A percentile compares a stretch with the other conserved stretches of the same genome.
phyloP scores from a whole-genome alignment of 1,139 yeast species.

The Hyphopichia khmerensis region DNA sequence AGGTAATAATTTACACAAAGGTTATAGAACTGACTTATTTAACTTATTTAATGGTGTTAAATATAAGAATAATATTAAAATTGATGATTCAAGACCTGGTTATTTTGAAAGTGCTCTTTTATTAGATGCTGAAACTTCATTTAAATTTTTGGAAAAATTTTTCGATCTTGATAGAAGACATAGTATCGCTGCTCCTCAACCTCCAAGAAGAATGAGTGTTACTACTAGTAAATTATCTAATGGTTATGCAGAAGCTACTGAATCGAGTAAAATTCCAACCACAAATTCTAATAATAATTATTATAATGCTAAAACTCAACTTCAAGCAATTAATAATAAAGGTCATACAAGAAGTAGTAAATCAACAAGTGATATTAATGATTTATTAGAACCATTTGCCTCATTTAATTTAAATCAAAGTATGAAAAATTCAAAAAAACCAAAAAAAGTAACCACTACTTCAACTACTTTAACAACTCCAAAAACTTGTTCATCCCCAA shows the following conservation, averaged over 20 bases:
- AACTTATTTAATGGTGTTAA: slow-evolving; percentile 55
- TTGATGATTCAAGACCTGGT: slow-evolving; percentile 66
- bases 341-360: slow-evolving; percentile 3
- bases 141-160: slow-evolving; percentile 41
- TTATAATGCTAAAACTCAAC: background rate
- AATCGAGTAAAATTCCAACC: background rate
- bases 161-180: slow-evolving; percentile 23
- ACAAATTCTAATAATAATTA: background rate
- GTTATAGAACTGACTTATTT: slow-evolving; percentile 53
- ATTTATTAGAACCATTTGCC: slow-evolving; percentile 2
- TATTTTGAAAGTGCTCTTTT: slow-evolving; percentile 58
- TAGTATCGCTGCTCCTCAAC: slow-evolving; percentile 1
- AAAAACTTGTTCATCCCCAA: background rate
- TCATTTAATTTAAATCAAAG: slow-evolving; percentile 1
- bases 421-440: background rate
- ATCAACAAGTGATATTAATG: slow-evolving; percentile 4
- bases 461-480: slow-evolving; percentile 15
- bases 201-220: slow-evolving; percentile 1
- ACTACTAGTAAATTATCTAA: slow-evolving; percentile 1
- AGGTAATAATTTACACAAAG: slow-evolving; percentile 48
- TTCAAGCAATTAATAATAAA: background rate
- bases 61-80: slow-evolving; percentile 45
- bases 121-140: slow-evolving; percentile 50
- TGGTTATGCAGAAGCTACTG: background rate
- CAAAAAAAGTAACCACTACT: slow-evolving; percentile 14